Base-by-base conservation (phyloP, 495 filamentous ascomycete genomes). In the Elasticomyces elasticus region DNA sequence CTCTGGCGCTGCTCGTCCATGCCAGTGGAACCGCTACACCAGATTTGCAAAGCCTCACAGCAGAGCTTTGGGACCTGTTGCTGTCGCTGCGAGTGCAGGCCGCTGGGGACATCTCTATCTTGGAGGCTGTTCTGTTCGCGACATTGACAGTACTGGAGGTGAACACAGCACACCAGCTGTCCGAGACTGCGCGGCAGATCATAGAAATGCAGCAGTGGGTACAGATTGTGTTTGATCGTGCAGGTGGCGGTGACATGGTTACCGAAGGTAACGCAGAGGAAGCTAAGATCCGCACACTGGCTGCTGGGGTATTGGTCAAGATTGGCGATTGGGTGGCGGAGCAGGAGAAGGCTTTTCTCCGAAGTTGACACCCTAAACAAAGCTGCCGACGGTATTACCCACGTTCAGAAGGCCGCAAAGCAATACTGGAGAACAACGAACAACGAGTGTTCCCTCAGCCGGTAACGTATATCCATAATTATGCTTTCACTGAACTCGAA, bases 71-170 rank as follows among this genome's bases (percentile, higher is more conserved):
- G 82, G 76, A 80, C 41, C 62, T 89, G 42, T 63, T 86, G 7
- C 72, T 88, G 0, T 68, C 70, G 17, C 49, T 79, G 1, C 49
- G 71, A 13, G 59, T 59, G 6, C 35, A 64, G 17, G 68, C 67
- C 3, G 60, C 64, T 19, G 73, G 74, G 1, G 85, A 92, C 31
- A 67, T 79, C 2, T 67, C 67, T 0, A 74, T 95, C 12, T 76
- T 86, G 9, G 77, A 86, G 40, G 85, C 87, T 0, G 68, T 95
- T 38, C 70, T 97, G 12, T 86, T 92, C 47, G 78, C 79, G 1
- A 80, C 95, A 49, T 70, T 95, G 27, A 84, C 83, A n/a, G 53
- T 94, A 22, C 68, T 97, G 11, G 88, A 94, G 51, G 72, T 94
- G n/a, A 95, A 95, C 53, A 69, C 66, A 24, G 64, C 51, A 20